Evolutionary conservation across 1,284 basidiomycete species (phyloP).

Genomic region (Kwoniella shivajii): DNA sequence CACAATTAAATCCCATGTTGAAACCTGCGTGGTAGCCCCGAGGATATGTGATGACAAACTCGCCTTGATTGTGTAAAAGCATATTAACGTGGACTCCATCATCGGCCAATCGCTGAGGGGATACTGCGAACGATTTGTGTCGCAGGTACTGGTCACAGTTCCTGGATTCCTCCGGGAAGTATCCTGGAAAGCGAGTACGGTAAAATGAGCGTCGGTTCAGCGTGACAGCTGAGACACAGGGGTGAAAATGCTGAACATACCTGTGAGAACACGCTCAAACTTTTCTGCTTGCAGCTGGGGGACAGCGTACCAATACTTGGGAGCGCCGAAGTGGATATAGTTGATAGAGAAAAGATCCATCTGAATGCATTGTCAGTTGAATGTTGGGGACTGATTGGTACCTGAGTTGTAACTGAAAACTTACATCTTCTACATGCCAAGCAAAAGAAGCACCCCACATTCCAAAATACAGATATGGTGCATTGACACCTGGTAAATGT

Average conservation of each 20-base stretch:
- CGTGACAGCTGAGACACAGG: not conserved
- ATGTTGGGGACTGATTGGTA: too few relatives aligned
- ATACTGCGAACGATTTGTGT: constrained; percentile 95
- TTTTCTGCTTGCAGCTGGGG: constrained; percentile 78
- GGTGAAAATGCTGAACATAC: constrained; percentile 57
- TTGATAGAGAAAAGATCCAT: constrained; percentile 99
- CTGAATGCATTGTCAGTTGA: constrained; percentile 44
- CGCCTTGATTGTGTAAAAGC: constrained; percentile 84
- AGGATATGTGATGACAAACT: constrained; percentile 96
- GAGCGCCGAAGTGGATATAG: constrained; percentile 98
- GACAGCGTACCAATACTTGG: constrained; percentile 93
- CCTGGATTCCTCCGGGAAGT: constrained; percentile 81
- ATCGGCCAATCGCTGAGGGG: constrained; percentile 77
- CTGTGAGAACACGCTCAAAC: constrained; percentile 78
- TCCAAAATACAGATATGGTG: constrained; percentile 97
- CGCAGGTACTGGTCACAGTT: constrained; percentile 91
- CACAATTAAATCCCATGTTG: constrained; percentile 96
- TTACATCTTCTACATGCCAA: constrained; percentile 89
- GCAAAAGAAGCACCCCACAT: constrained; percentile 99
- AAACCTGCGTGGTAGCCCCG: constrained; percentile 95
- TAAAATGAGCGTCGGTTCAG: not conserved
- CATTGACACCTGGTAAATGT: constrained; percentile 87
- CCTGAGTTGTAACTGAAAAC: constrained; percentile 10
- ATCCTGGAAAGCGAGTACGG: constrained; percentile 64
- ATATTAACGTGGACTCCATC: constrained; percentile 82